These are phyloP conservation scores for Aleurites moluccanus DNA, from an alignment of 441 rosid genomes.

Conservation along the genomic window DNA sequence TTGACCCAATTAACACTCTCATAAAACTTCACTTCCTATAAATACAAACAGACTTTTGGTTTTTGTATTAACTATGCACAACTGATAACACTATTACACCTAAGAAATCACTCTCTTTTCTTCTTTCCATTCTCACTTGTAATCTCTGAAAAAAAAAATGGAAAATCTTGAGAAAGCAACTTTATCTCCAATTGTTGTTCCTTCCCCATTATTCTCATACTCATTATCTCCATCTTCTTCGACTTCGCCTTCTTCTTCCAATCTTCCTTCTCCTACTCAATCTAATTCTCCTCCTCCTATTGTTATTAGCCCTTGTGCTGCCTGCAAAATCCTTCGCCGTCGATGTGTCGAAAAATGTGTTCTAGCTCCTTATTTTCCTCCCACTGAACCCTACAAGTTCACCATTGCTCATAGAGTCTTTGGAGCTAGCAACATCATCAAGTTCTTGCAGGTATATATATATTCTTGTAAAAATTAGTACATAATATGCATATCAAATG, in stretches of 20 bases:
- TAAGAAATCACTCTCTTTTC: background rate
- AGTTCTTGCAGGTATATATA: slow-evolving; percentile 57
- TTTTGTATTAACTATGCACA: slow-evolving; percentile 14
- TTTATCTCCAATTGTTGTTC: slow-evolving; percentile 11
- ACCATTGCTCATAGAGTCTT: slow-evolving; percentile 68
- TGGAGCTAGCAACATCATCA: slow-evolving; percentile 73
- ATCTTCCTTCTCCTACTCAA: slow-evolving; percentile 14
- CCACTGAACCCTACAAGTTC: slow-evolving; percentile 64
- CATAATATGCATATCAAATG: no score
- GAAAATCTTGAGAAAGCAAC: slow-evolving; percentile 19
- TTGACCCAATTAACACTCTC: background rate
- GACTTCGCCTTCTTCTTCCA: slow-evolving; percentile 12
- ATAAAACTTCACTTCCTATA: slow-evolving; percentile 17
- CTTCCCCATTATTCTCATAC: slow-evolving; percentile 25
- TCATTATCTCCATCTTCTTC: slow-evolving; percentile 23
- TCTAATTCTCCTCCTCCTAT: slow-evolving; percentile 22
- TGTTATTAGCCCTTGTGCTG: slow-evolving; percentile 67
- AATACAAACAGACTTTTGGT: slow-evolving; percentile 14
- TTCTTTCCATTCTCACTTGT: slow-evolving; percentile 2
- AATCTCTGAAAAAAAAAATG: slow-evolving; percentile 22
- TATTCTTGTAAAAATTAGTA: no score
- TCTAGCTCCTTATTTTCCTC: slow-evolving; percentile 72
- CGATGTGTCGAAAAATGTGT: slow-evolving; percentile 61
- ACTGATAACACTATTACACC: no score
- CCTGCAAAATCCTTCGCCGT: slow-evolving; percentile 75